These are phyloP conservation scores for Rhizophora mangle DNA, from an alignment of 345 rosid species.

Conservation along the genomic window DNA sequence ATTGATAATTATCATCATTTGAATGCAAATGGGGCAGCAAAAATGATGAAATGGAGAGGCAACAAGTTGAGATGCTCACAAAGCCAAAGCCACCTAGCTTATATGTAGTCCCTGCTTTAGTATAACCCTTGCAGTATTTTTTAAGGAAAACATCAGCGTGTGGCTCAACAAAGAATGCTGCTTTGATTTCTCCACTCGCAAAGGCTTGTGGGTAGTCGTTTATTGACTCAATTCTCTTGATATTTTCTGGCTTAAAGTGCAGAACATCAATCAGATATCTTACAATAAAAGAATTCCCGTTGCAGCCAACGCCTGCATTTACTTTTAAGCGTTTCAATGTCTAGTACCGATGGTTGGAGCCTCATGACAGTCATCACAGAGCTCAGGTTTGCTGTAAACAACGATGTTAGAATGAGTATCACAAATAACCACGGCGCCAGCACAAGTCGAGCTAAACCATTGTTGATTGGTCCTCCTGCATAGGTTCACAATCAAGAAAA, in stretches of 20 bases:
- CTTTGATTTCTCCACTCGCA: slow-evolving; percentile 22
- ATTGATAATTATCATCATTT: too few species aligned
- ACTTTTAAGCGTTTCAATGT: slow-evolving; percentile 14
- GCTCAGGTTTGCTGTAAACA: slow-evolving; percentile 16
- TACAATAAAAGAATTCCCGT: slow-evolving; percentile 27
- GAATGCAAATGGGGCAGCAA: background rate
- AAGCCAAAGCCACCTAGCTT: slow-evolving; percentile 35
- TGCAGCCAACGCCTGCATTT: slow-evolving; percentile 22
- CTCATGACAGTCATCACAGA: slow-evolving; percentile 18
- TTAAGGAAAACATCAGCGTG: slow-evolving; percentile 31
- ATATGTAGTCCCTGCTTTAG: slow-evolving; percentile 15
- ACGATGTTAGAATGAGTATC: slow-evolving; percentile 14
- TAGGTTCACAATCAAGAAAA: background rate
- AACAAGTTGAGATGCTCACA: slow-evolving; percentile 6
- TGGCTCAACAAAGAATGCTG: slow-evolving; percentile 30
- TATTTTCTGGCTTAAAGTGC: slow-evolving; percentile 17
- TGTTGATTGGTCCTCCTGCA: slow-evolving; percentile 19
- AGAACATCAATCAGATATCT: slow-evolving; percentile 17
- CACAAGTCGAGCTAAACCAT: slow-evolving; percentile 11
- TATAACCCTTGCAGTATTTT: slow-evolving; percentile 28
- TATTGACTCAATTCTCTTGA: slow-evolving; percentile 16
- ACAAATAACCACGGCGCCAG: slow-evolving; percentile 23
- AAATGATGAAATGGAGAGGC: background rate
- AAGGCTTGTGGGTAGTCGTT: slow-evolving; percentile 21
- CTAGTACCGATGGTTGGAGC: slow-evolving; percentile 2